Evolutionary conservation across 73 alveolate species (phyloP).

Genomic region (Paramecium octaurelia): DNA sequence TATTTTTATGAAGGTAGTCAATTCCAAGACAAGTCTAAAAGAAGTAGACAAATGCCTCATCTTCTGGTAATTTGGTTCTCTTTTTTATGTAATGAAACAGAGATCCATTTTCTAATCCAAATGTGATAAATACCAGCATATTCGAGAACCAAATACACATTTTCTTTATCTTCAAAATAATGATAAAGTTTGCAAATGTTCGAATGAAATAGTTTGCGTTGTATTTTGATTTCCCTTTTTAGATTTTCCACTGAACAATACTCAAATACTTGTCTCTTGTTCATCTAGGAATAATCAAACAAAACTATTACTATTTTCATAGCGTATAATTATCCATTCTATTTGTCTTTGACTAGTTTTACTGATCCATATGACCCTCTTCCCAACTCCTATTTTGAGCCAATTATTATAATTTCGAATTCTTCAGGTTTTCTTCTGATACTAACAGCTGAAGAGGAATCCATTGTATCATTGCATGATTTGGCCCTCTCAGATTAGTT

Average conservation of each 20-base stretch:
- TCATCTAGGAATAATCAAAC: slow-evolving; percentile 14
- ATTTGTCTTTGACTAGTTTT: slow-evolving; percentile 46
- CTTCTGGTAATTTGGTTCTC: slow-evolving; percentile 42
- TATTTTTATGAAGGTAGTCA: slow-evolving; percentile 74
- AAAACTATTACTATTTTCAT: slow-evolving; percentile 48
- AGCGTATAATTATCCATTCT: slow-evolving; percentile 18
- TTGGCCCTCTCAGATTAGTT: background rate
- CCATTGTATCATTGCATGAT: slow-evolving; percentile 39
- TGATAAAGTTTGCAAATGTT: slow-evolving; percentile 89
- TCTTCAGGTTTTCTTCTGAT: slow-evolving; percentile 33
- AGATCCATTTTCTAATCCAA: slow-evolving; percentile 44
- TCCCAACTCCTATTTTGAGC: slow-evolving; percentile 39
- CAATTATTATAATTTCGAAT: background rate
- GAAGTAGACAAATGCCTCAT: slow-evolving; percentile 78
- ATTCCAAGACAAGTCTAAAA: slow-evolving; percentile 72
- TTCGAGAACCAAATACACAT: slow-evolving; percentile 84
- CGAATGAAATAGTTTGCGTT: slow-evolving; percentile 89
- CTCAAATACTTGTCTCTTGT: slow-evolving; percentile 45
- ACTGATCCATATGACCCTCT: slow-evolving; percentile 60
- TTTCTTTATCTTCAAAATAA: slow-evolving; percentile 95
- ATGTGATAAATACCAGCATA: slow-evolving; percentile 64
- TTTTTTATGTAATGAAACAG: slow-evolving; percentile 41
- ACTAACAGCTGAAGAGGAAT: background rate
- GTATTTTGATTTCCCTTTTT: slow-evolving; percentile 89
- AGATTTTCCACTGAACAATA: slow-evolving; percentile 77